Evolutionary conservation across 2,329 filamentous ascomycete species (phyloP).

Genomic region (Ascocoryne sarcoides): DNA sequence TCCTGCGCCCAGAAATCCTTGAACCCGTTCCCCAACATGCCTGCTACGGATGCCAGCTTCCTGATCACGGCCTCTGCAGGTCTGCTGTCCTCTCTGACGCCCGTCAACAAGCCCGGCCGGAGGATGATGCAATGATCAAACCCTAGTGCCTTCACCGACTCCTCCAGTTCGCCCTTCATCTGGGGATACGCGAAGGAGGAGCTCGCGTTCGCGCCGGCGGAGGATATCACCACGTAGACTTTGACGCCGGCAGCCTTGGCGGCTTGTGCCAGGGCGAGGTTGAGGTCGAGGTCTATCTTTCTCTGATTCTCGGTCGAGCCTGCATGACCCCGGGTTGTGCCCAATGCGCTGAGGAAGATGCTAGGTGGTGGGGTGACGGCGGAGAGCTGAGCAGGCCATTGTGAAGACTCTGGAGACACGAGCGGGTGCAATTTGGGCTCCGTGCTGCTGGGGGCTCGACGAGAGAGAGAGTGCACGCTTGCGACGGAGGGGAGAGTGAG

Average conservation of each 20-base stretch:
- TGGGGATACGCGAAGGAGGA: conserved; percentile 45
- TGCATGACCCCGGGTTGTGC: conserved; percentile 67
- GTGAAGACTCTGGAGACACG: conserved; percentile 55
- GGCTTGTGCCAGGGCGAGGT: conserved; percentile 66
- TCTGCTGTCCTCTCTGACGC: conserved; percentile 54
- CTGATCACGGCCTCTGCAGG: conserved; percentile 48
- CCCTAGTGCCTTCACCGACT: conserved; percentile 58
- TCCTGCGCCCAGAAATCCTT: conserved; percentile 60
- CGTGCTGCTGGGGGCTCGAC: conserved; percentile 49
- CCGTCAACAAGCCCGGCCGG: conserved; percentile 67
- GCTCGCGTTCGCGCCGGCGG: conserved; percentile 37
- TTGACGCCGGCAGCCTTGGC: conserved; percentile 64
- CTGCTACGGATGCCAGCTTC: conserved; percentile 46
- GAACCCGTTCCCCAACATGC: conserved; percentile 44
- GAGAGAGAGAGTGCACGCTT: conserved; percentile 50
- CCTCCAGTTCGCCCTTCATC: conserved; percentile 88
- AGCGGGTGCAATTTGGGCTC: conserved; percentile 54
- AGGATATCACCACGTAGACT: conserved; percentile 46
- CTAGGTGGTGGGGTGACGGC: conserved; percentile 45
- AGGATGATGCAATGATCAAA: conserved; percentile 78
- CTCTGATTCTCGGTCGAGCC: conserved; percentile 73
- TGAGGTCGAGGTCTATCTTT: conserved; percentile 82
- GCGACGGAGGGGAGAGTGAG: conserved; percentile 44
- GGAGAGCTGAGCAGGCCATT: conserved; percentile 57
- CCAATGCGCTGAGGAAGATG: conserved; percentile 69